These are phyloP conservation scores for Sequoiadendron giganteum DNA, from an alignment of 75 land plant genomes.

Conservation along the genomic window DNA sequence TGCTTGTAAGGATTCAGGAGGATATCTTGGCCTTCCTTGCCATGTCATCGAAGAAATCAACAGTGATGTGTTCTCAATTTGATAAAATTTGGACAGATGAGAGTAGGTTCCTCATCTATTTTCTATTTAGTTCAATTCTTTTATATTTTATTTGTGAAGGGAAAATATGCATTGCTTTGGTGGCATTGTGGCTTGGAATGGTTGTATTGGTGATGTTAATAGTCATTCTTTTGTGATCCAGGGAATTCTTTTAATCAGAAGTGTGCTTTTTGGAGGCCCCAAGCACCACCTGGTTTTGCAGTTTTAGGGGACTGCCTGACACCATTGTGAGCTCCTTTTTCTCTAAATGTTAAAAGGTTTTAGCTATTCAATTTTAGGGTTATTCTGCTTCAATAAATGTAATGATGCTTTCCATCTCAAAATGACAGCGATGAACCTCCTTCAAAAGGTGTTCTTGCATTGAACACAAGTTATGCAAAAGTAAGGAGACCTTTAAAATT, in stretches of 20 bases:
- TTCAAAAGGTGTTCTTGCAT: slow-evolving; percentile 91
- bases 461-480: slow-evolving; percentile 71
- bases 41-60: slow-evolving; percentile 68
- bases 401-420: neutral
- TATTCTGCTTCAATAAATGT: slow-evolving; percentile 1
- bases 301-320: slow-evolving; percentile 93
- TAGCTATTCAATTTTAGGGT: neutral
- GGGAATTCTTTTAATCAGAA: slow-evolving; percentile 25
- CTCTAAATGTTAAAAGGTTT: neutral
- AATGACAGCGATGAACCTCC: slow-evolving; percentile 83
- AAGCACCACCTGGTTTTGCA: slow-evolving; percentile 94
- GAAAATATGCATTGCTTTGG: neutral
- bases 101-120: slow-evolving; percentile 35
- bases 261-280: slow-evolving; percentile 92
- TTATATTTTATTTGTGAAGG: neutral
- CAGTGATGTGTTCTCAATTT: slow-evolving; percentile 78
- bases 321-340: slow-evolving; percentile 56
- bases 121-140: neutral
- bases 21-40: slow-evolving; percentile 81
- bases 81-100: slow-evolving; percentile 80
- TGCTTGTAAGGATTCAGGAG: slow-evolving; percentile 86
- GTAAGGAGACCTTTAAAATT: slow-evolving; percentile 82
- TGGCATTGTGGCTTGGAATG: neutral
- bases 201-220: neutral
- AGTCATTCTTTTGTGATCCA: slow-evolving; percentile 18